phyloP scores from a whole-genome alignment of 345 rosid genomes.

The Noccaea bulbosa region DNA sequence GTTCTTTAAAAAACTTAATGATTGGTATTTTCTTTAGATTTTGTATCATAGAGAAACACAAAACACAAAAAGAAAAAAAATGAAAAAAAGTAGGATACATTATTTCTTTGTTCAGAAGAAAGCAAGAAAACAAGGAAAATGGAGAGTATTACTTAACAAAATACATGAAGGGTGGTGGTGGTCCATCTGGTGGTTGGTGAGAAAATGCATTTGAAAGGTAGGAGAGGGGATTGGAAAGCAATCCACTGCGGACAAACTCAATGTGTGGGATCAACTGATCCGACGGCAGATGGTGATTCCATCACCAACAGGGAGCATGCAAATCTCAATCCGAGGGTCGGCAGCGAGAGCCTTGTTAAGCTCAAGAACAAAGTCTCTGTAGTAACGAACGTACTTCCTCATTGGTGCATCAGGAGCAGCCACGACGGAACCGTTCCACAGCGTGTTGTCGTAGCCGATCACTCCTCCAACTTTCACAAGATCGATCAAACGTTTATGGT shows the following conservation, averaged over 20 bases:
- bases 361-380: conserved; percentile 89
- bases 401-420: conserved; percentile 84
- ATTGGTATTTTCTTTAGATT: conserved; percentile 5
- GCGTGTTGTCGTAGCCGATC: conserved; percentile 96
- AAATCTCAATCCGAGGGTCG: conserved; percentile 96
- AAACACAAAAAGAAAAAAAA: background rate
- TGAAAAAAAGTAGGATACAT: background rate
- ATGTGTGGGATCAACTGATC: conserved; percentile 47
- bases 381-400: conserved; percentile 85
- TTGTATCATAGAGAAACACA: background rate
- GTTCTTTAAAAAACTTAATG: conserved; percentile 3
- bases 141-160: conserved; percentile 28
- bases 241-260: conserved; percentile 12
- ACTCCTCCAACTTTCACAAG: conserved; percentile 87
- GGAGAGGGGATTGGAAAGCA: background rate
- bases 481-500: conserved; percentile 83
- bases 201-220: conserved; percentile 11
- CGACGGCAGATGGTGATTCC: conserved; percentile 98
- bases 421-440: conserved; percentile 95
- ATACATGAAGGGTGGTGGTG: conserved; percentile 22
- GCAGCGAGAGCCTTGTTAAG: conserved; percentile 96
- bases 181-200: conserved; percentile 25
- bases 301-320: conserved; percentile 95
- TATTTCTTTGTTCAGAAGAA: conserved; percentile 38
- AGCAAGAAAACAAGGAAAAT: conserved; percentile 14